Conservation (phyloP, 1,139 yeast species). For the Diutina ranongensis region DNA sequence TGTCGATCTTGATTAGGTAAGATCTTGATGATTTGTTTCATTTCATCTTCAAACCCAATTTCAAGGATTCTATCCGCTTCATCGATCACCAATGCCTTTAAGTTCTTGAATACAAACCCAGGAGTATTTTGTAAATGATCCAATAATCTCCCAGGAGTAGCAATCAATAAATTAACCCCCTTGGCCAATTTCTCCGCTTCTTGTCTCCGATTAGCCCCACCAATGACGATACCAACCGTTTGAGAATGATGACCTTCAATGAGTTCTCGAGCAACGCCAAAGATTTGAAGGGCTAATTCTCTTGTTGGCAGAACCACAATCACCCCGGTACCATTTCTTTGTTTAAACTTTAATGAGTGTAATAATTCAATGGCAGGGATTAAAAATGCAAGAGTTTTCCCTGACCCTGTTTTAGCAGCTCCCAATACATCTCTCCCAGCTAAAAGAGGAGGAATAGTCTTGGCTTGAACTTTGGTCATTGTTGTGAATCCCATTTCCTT, state of each 20-base stretch:
- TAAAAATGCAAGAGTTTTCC: conserved; percentile 90
- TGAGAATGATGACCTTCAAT: conserved; percentile 78
- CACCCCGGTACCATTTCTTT: conserved; percentile 87
- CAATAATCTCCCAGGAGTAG: conserved; percentile 93
- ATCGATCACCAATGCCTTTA: conserved; percentile 88
- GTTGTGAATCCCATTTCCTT: conserved; percentile 75
- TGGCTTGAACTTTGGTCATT: conserved; percentile 90
- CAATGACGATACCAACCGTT: conserved; percentile 92
- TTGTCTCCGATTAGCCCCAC: conserved; percentile 96
- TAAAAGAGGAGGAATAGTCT: conserved; percentile 87
- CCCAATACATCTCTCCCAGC: conserved; percentile 96
- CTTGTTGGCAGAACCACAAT: conserved; percentile 82
- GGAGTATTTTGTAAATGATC: conserved; percentile 94
- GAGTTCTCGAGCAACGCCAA: conserved; percentile 91
- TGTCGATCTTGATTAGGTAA: conserved; percentile 92
- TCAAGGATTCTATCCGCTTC: conserved; percentile 96
- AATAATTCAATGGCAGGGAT: conserved; percentile 91
- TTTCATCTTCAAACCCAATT: conserved; percentile 96
- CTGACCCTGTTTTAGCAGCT: conserved; percentile 98
- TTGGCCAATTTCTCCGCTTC: conserved; percentile 90
- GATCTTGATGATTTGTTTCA: conserved; percentile 91
- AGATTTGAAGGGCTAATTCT: conserved; percentile 90
- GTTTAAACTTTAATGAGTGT: conserved; percentile 80
- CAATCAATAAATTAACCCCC: conserved; percentile 89
- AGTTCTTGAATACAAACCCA: conserved; percentile 88